phyloP scores from a whole-genome alignment of 1,284 basidiomycete genomes.

The Cyathus pygmaeus region DNA sequence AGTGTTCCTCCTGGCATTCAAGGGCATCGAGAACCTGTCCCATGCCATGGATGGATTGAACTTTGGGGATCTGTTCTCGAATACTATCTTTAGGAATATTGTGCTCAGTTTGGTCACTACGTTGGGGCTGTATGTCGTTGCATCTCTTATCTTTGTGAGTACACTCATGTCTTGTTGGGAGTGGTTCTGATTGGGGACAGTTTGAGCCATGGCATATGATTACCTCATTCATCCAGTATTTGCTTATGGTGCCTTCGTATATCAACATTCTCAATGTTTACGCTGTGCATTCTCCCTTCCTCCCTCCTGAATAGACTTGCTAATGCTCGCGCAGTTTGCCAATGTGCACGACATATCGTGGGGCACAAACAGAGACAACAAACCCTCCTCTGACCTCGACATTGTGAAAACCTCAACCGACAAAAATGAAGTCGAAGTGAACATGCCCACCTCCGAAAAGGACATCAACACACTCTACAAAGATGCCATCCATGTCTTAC shows the following conservation, averaged over 20 bases:
- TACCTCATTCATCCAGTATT: slow-evolving; percentile 94
- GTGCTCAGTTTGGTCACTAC: slow-evolving; percentile 89
- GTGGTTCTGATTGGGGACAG: slow-evolving; percentile 44
- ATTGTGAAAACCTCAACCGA: slow-evolving; percentile 69
- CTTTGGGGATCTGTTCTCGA: slow-evolving; percentile 70
- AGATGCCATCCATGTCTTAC: slow-evolving; percentile 83
- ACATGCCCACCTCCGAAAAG: slow-evolving; percentile 82
- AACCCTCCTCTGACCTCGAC: slow-evolving; percentile 84
- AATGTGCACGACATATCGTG: slow-evolving; percentile 91
- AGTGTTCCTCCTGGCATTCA: slow-evolving; percentile 83
- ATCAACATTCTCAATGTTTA: slow-evolving; percentile 92
- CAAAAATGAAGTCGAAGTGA: slow-evolving; percentile 81
- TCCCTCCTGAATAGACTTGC: not conserved
- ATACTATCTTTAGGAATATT: slow-evolving; percentile 87
- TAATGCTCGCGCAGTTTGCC: slow-evolving; percentile 66
- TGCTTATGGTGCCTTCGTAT: slow-evolving; percentile 92
- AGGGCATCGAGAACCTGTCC: slow-evolving; percentile 74
- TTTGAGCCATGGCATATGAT: slow-evolving; percentile 94
- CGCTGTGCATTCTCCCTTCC: slow-evolving; percentile 62
- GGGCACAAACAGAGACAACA: slow-evolving; percentile 94
- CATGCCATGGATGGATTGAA: slow-evolving; percentile 52
- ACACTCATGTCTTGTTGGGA: not conserved
- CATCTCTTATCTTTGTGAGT: slow-evolving; percentile 86
- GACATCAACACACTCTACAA: slow-evolving; percentile 91
- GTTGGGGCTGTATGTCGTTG: slow-evolving; percentile 83